Evolutionary conservation across 2,329 filamentous ascomycete species (phyloP), one percentile per base, ranked within the genome.

Genomic region (Pyrenophora tritici-repentis): DNA sequence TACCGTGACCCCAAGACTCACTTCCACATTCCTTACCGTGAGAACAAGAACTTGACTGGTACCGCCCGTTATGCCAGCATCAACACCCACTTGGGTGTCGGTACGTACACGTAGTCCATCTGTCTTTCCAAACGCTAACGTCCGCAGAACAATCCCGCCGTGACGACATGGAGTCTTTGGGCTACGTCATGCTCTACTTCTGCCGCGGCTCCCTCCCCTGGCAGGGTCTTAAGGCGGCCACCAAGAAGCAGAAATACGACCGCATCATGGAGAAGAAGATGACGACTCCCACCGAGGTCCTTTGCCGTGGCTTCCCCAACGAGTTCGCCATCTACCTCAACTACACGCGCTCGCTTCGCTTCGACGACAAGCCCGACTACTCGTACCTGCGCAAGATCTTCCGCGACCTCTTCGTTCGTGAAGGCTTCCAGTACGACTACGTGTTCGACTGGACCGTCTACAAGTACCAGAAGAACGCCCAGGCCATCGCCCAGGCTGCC

Each of bases 241-340:
- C 92, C 63, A 97, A 97, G 87, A 97, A 97, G 87, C 93, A 97
- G 82, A 99, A 99, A 83, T 97, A 99, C 75, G 94, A 99, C 79
- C 87, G 93, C 62, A 99, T 99, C 80, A 97, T 97, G 93, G 94
- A 99, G 84, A 99, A 99, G 88, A 99, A 99, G 90, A 97, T 97
- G 94, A 99, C 94, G 12, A 99, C 94, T 3, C 92, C 94, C 7
- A 97, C 93, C 66, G 93, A 99, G 79, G 92, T 97, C 41, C 90
- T 99, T 42, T 99, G 94, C 87, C 91, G 93, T 76, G 94, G 94
- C 64, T 97, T 99, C 83, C 94, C 94, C 68, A 97, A 97, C 77
- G 94, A 99, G 80, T 99, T 99, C 69, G 92, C 93, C 81, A 97
- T 97, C 77, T 99, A 99, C 78, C 85, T 99, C 59, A 97, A 97